phyloP scores from a whole-genome alignment of 2,329 filamentous ascomycete genomes.

The Alternaria solani region DNA sequence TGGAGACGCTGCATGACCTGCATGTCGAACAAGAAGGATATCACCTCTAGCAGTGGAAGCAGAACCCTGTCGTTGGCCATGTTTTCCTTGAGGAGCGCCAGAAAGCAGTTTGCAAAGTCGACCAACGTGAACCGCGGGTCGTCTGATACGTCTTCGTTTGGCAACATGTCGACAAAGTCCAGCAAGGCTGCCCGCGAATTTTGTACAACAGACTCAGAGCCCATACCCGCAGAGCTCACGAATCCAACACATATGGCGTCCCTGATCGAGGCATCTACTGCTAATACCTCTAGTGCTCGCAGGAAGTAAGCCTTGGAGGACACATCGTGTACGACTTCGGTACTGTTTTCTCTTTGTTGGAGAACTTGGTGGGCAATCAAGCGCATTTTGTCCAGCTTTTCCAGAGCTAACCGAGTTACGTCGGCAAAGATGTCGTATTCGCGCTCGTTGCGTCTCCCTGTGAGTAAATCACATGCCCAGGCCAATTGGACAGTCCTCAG shows the following conservation, averaged over 20 bases:
- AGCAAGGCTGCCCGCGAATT: conserved; percentile 72
- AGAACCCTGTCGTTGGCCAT: conserved; percentile 71
- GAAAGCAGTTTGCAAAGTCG: conserved; percentile 35
- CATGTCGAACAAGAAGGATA: conserved; percentile 71
- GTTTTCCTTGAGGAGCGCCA: conserved; percentile 41
- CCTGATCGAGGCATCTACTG: conserved; percentile 19
- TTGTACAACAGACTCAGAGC: conserved; percentile 77
- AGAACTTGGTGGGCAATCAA: conserved; percentile 39
- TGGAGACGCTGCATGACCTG: conserved; percentile 53
- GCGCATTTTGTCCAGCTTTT: conserved; percentile 90
- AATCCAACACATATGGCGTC: conserved; percentile 69
- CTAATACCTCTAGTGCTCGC: conserved; percentile 55
- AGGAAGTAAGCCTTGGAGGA: conserved; percentile 69
- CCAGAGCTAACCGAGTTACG: conserved; percentile 75
- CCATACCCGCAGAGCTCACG: conserved; percentile 78
- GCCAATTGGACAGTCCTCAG: conserved; percentile 69
- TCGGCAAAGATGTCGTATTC: conserved; percentile 45
- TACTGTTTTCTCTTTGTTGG: conserved; percentile 10
- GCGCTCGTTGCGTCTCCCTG: conserved; percentile 14
- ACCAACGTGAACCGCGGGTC: conserved; percentile 31
- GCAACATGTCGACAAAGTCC: conserved; percentile 48
- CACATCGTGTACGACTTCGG: conserved; percentile 47
- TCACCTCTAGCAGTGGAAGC: conserved; percentile 77
- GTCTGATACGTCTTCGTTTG: conserved; percentile 9
- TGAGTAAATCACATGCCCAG: conserved; percentile 35